Evolutionary conservation across 2,329 filamentous ascomycete species (phyloP), one percentile per base, ranked within the genome.

Genomic region (Alternaria triticina): DNA sequence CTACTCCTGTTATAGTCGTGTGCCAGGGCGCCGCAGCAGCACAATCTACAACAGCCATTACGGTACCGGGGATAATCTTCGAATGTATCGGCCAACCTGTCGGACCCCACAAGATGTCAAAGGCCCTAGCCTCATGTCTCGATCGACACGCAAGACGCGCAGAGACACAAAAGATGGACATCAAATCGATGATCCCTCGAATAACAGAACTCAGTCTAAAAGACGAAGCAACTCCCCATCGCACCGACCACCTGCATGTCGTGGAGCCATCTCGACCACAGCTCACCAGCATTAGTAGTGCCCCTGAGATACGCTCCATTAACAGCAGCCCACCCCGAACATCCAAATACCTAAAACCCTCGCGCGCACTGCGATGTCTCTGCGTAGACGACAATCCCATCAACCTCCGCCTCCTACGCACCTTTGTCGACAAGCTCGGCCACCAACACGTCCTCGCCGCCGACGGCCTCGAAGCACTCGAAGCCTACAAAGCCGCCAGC

Each of bases 331-430:
- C 71, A 4, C 33, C 69, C 23, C 73, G 70, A 55, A 68, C 70
- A 33, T 69, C 67, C 4, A 59, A 62, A 7, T 69, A 69, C n/a
- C 43, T 50, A 10, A 65, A 69, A 23, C 63, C 66, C 3, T 62
- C 70, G 13, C 68, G 63, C 5, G 63, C 74, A 1, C 59, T 79
- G 13, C 71, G 77, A 44, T 75, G 79, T 36, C 70, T 81, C 12
- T 75, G 77, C 10, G 79, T 80, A 4, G 79, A 81, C 43, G 79
- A 81, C 66, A 81, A 81, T 33, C 74, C 77, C 1, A 80, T 81
- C 70, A 81, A 81, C 56, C 74, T 81, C 5, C 74, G 73, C 1
- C 71, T 81, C 3, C 70, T 81, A 1, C 72, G 70, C 0, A 79
- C 76, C 3, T 79, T 81, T 40, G 70, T 80, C 22, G 69, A 76